Base-by-base conservation (phyloP, 225 moss, liverwort and hornwort species). In the Physcomitrellopsis africana region DNA sequence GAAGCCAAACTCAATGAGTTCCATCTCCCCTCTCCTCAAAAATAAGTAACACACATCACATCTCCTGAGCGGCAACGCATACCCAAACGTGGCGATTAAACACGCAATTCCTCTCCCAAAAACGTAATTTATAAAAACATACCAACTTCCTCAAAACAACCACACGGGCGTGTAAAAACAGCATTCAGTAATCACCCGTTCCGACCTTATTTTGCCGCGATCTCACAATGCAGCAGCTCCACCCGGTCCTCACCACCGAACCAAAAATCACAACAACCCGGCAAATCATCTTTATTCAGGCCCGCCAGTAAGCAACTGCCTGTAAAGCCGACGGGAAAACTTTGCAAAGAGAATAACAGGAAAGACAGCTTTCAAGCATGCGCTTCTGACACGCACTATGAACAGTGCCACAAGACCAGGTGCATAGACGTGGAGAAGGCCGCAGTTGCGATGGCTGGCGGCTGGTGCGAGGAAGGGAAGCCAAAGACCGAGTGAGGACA, bases 141-240 rank as follows among this genome's bases (percentile, higher is more conserved):
- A 37, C 48, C 58, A 4, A 13, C 76, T 76, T 59, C 19, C 63
- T 48, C 6, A n/a, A 27, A 12, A 27, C 26, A 9, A 64, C 44
- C 64, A 43, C 15, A 64, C 45, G 22, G 45, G 20, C 53, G 52
- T 41, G 11, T 37, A n/a, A 45, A 24, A 47, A 48, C 19, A 48
- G 66, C 10, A 15, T 47, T 20, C 66, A 48, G 41, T 46, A 18
- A 60, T 51, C 41, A 60, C 41, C 11, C 16, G 51, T 44, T 32
- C 37, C 60, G 48, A 60, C 68, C 67, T 76, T 54, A 76, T 76
- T 69, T 8, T 54, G 5, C 10, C 11, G 37, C 20, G 48, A 67
- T 47, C 67, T 22, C 42, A 68, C 12, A 22, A 41, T 67, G 19
- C 48, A 32, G 49, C 68, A 68, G 76, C 76, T 60, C 48, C 67